These are phyloP conservation scores for Hygrophoropsis aurantiaca DNA, from an alignment of 768 basidiomycete genomes.

Conservation along the genomic window DNA sequence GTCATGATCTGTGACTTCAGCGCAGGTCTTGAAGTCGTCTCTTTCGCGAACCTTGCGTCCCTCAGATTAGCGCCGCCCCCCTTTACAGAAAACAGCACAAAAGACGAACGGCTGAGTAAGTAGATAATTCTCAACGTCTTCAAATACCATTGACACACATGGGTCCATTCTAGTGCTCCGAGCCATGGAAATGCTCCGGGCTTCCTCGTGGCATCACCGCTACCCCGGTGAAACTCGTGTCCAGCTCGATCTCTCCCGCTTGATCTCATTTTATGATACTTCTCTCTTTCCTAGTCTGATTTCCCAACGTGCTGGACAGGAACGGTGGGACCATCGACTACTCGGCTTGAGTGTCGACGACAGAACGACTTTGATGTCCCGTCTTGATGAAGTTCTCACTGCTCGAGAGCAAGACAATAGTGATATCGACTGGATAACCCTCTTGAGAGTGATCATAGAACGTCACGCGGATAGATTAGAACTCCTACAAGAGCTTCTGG, in stretches of 20 bases:
- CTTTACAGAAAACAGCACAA: neutral
- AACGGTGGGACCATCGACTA: slow-evolving; percentile 20
- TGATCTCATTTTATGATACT: slow-evolving; percentile 28
- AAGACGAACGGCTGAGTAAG: slow-evolving; percentile 4
- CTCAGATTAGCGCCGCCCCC: neutral
- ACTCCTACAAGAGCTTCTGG: slow-evolving; percentile 35
- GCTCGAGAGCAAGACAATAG: slow-evolving; percentile 15
- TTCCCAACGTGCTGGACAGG: slow-evolving; percentile 9
- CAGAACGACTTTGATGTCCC: slow-evolving; percentile 1
- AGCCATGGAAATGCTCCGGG: slow-evolving; percentile 10
- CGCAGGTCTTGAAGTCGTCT: slow-evolving; percentile 36
- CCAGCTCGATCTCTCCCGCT: slow-evolving; percentile 16
- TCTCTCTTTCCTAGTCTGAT: slow-evolving; percentile 17
- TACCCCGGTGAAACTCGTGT: slow-evolving; percentile 27
- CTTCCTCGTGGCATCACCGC: slow-evolving; percentile 24
- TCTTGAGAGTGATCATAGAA: slow-evolving; percentile 38
- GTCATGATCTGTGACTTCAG: slow-evolving; percentile 49
- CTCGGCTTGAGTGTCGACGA: slow-evolving; percentile 14
- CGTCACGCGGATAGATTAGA: slow-evolving; percentile 44
- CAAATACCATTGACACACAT: neutral
- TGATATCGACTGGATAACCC: slow-evolving; percentile 42
- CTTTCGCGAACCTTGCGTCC: slow-evolving; percentile 34
- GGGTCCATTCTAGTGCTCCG: neutral
- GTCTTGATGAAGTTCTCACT: slow-evolving; percentile 5
- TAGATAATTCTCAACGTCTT: slow-evolving; percentile 6